These are phyloP conservation scores for Rhodosorus marinus DNA, from an alignment of 23 red algal species.

Conservation along the genomic window DNA sequence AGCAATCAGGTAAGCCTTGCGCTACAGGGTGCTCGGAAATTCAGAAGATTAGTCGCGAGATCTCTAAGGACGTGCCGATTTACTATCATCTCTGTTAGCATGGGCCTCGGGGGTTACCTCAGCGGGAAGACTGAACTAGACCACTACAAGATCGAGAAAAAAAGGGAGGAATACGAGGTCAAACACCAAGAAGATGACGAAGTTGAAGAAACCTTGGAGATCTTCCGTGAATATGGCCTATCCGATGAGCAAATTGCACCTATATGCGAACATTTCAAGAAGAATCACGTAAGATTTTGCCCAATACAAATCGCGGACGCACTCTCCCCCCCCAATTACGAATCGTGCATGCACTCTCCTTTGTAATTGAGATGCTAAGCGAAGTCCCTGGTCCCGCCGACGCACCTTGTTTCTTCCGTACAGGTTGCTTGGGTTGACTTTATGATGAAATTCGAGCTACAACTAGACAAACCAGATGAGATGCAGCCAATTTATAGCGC, in stretches of 20 bases:
- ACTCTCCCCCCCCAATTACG: too few species aligned
- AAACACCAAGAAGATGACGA: conserved; percentile 4
- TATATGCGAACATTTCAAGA: conserved; percentile 21
- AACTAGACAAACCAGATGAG: conserved; percentile 10
- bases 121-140: conserved; percentile 18
- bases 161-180: conserved; percentile 18
- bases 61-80: too few species aligned
- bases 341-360: too few species aligned
- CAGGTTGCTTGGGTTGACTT: conserved; percentile 56
- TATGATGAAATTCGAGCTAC: conserved; percentile 52
- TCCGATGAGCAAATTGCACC: conserved; percentile 1
- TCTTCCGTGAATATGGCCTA: conserved; percentile 21
- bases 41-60: too few species aligned
- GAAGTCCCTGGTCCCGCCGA: too few species aligned
- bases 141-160: conserved; percentile 11
- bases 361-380: too few species aligned
- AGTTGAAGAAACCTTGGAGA: conserved; percentile 30
- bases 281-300: conserved; percentile 2
- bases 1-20: too few species aligned
- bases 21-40: too few species aligned
- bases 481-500: conserved; percentile 13
- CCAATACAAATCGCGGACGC: too few species aligned
- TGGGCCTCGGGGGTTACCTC: conserved; percentile 41
- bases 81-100: too few species aligned
- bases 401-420: too few species aligned